These are phyloP conservation scores for Pisolithus albus DNA, from an alignment of 768 basidiomycete species.

Conservation along the genomic window DNA sequence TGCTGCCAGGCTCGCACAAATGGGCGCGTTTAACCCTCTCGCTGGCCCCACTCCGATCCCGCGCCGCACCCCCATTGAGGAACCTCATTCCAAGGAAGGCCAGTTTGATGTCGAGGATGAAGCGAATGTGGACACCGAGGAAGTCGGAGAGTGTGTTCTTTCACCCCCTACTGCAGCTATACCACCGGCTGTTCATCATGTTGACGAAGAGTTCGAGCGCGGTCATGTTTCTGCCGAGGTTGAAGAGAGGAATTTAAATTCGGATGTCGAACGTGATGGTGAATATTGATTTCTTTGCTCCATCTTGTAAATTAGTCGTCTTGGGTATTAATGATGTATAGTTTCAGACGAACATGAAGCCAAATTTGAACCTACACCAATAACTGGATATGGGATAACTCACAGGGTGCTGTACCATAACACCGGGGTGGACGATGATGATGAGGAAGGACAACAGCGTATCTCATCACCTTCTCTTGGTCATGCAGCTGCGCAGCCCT, in stretches of 20 bases:
- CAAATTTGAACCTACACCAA: constrained; percentile 4
- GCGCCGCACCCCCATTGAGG: constrained; percentile 13
- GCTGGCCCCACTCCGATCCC: constrained; percentile 27
- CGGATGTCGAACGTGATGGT: constrained; percentile 30
- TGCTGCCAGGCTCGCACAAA: constrained; percentile 52
- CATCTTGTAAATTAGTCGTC: constrained; percentile 16
- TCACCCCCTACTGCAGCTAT: constrained; percentile 8
- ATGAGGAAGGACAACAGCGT: constrained; percentile 1
- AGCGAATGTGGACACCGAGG: constrained; percentile 20
- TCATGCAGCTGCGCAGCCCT: not conserved
- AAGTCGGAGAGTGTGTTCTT: constrained; percentile 15
- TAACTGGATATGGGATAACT: constrained; percentile 4
- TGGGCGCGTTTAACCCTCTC: constrained; percentile 57
- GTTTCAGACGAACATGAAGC: constrained; percentile 16
- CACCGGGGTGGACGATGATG: constrained; percentile 1
- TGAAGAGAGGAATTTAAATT: constrained; percentile 12
- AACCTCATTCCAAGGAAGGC: constrained; percentile 4
- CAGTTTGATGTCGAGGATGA: constrained; percentile 16
- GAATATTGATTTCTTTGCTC: constrained; percentile 33
- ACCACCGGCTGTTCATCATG: not conserved
- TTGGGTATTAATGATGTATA: constrained; percentile 26
- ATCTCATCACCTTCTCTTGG: not conserved
- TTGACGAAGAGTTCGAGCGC: constrained; percentile 3
- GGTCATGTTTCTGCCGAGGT: constrained; percentile 11
- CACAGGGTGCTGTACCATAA: constrained; percentile 5